Evolutionary conservation across 768 basidiomycete genomes (phyloP), one percentile per base, ranked within the genome.

Genomic region (Rhizopogon vulgaris): DNA sequence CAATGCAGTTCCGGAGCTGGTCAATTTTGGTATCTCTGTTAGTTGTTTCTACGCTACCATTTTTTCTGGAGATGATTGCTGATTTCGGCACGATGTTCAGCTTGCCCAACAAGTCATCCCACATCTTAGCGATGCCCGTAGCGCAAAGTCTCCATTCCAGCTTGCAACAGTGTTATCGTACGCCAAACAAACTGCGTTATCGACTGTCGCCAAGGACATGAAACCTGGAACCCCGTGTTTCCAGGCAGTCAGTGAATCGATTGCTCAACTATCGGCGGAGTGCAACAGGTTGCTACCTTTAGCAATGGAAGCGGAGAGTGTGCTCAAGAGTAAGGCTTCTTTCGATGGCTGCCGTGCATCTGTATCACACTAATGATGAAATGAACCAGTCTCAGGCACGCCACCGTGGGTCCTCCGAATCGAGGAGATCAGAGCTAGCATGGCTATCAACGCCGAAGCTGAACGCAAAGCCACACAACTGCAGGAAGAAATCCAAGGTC

Each of bases 11-110:
- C 82, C 85, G 1, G 89, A 90, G 54, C 78, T 93, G 9, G 85
- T 93, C 57, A 91, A 94, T 69, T 90, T 95, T 64, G 91, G 91
- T 63, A 89, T 96, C 51, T 87, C 89, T 49, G 92, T 91, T 54
- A 49, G 84, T 65, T 22, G 8, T 30, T 42, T 48, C 5, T 27
- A 25, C 8, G 11, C 25, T 12, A 14, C 25, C 3, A 22, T 22
- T 22, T 22, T 28, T 17, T 38, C 2, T 18, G 34, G 41, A 17
- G 18, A 7, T 6, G 6, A 14, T 36, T 4, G 24, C 30, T 54
- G 32, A 62, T 32, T 14, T 54, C 22, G 4, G 10, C 24, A 48
- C n/a, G 15, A 30, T 38, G 52, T 0, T 48, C 22, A 94, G 91
- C 80, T 97, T 42, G 94, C 94, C 0, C 92, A 95, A 75, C 78